Conservation (phyloP, 2,329 filamentous ascomycete genomes). For the Penicillium nordicum region DNA sequence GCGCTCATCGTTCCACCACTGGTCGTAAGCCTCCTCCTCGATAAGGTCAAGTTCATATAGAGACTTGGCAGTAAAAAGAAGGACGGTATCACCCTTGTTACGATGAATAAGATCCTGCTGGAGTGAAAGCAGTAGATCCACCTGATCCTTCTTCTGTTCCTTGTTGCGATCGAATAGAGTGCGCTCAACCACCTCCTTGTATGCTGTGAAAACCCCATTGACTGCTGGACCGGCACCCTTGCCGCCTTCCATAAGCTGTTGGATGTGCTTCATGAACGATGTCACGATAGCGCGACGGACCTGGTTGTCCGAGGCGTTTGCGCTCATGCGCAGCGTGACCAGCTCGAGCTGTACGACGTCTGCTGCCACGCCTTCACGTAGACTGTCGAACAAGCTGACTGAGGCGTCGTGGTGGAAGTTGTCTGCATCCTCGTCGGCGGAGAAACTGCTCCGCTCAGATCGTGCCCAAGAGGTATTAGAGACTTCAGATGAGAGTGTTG, state of each 20-base stretch:
- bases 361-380: conserved; percentile 66
- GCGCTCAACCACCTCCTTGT: conserved; percentile 60
- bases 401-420: conserved; percentile 87
- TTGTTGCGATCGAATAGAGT: conserved; percentile 57
- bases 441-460: conserved; percentile 71
- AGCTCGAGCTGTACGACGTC: conserved; percentile 93
- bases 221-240: conserved; percentile 64
- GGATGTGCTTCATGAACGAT: conserved; percentile 77
- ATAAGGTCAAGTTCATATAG: conserved; percentile 80
- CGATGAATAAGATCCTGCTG: conserved; percentile 73
- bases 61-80: conserved; percentile 77
- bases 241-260: conserved; percentile 61
- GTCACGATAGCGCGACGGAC: conserved; percentile 82
- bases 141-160: conserved; percentile 63
- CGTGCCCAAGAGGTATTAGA: conserved; percentile 60
- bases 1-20: conserved; percentile 80
- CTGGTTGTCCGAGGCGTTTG: conserved; percentile 83
- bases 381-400: conserved; percentile 77
- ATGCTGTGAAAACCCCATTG: conserved; percentile 59
- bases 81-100: conserved; percentile 62
- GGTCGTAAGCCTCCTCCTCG: conserved; percentile 81
- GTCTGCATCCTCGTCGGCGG: conserved; percentile 57
- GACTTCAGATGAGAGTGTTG: conserved; percentile 58
- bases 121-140: conserved; percentile 77
- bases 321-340: conserved; percentile 84